phyloP scores from a whole-genome alignment of 495 filamentous ascomycete genomes.

The Lophiostoma macrostomum region DNA sequence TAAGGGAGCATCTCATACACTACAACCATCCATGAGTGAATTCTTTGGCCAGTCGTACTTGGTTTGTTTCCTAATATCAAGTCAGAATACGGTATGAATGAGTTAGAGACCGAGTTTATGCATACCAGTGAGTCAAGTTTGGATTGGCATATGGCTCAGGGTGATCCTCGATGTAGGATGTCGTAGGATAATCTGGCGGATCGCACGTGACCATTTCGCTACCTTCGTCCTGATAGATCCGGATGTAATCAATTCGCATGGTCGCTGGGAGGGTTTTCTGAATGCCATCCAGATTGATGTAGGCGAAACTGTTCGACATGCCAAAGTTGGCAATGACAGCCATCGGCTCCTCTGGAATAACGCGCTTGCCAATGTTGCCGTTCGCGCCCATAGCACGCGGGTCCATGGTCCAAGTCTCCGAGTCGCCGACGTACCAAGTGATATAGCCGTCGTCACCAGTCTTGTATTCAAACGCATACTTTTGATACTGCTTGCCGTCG shows the following conservation, averaged over 20 bases:
- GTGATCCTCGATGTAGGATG: slow-evolving; percentile 66
- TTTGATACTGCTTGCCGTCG: slow-evolving; percentile 68
- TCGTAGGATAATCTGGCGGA: slow-evolving; percentile 66
- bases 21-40: slow-evolving; percentile 49
- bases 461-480: slow-evolving; percentile 69
- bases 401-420: slow-evolving; percentile 66
- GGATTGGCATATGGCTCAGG: slow-evolving; percentile 60
- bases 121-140: slow-evolving; percentile 60
- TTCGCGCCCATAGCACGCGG: slow-evolving; percentile 64
- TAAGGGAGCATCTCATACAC: neutral
- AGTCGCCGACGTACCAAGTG: slow-evolving; percentile 65
- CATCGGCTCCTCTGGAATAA: slow-evolving; percentile 70
- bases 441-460: slow-evolving; percentile 61
- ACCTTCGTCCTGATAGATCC: slow-evolving; percentile 68
- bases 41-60: slow-evolving; percentile 51
- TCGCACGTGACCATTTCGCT: slow-evolving; percentile 65
- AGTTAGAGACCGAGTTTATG: slow-evolving; percentile 18
- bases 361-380: slow-evolving; percentile 68
- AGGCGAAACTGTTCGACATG: slow-evolving; percentile 66
- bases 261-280: slow-evolving; percentile 59
- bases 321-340: slow-evolving; percentile 68
- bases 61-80: slow-evolving; percentile 15
- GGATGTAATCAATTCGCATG: slow-evolving; percentile 71
- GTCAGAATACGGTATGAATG: slow-evolving; percentile 36
- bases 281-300: slow-evolving; percentile 55